Percentiles rank a stretch among this genome's conserved stretches.
Conservation (phyloP, 768 basidiomycete species). For the Tylopilus felleus region DNA sequence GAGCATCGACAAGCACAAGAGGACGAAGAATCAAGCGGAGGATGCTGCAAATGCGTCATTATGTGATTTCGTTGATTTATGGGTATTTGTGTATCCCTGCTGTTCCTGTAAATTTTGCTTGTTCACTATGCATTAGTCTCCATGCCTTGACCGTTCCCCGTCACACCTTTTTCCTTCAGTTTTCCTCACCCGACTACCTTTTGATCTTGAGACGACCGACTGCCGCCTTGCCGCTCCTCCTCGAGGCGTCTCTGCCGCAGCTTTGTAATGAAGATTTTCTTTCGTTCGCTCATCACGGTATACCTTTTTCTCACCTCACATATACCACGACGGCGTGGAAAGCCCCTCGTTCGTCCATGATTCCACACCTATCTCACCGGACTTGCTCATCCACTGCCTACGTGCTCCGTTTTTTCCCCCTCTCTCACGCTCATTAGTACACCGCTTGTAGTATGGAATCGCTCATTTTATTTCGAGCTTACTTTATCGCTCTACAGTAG, state of each 20-base stretch:
- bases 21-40: constrained; percentile 47
- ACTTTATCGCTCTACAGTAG: constrained; percentile 26
- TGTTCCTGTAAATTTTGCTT: constrained; percentile 23
- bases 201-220: constrained; percentile 15
- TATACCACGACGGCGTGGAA: constrained; percentile 24
- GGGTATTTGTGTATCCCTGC: constrained; percentile 22
- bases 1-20: constrained; percentile 29
- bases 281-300: constrained; percentile 19
- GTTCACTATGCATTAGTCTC: constrained; percentile 19
- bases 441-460: constrained; percentile 26
- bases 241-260: constrained; percentile 2
- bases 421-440: constrained; percentile 23
- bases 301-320: constrained; percentile 13
- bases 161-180: background rate
- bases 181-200: constrained; percentile 6
- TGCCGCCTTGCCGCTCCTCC: constrained; percentile 1
- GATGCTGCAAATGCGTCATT: constrained; percentile 79
- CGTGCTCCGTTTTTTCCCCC: background rate
- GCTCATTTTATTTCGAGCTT: constrained; percentile 16
- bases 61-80: constrained; percentile 54
- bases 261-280: constrained; percentile 16
- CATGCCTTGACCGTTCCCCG: constrained; percentile 4
- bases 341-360: constrained; percentile 13
- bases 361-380: constrained; percentile 16
- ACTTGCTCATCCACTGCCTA: constrained; percentile 13